Evolutionary conservation across 2,329 filamentous ascomycete species (phyloP).

Genomic region (Aspergillus floridensis): DNA sequence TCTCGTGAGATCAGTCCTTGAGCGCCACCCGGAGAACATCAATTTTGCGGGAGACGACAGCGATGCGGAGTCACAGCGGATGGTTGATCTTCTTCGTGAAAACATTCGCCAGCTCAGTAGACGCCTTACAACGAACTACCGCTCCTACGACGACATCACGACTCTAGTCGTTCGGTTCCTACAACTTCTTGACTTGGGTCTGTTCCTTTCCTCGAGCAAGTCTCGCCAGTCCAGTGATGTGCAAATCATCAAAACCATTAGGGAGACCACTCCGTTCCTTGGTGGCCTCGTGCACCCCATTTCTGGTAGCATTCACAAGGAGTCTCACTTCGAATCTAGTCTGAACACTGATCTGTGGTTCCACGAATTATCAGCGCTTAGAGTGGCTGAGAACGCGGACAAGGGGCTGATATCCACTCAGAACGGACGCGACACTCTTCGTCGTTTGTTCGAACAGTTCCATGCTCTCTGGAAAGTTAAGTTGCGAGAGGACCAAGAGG

Average conservation of each 20-base stretch:
- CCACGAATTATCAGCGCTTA: constrained; percentile 38
- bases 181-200: constrained; percentile 71
- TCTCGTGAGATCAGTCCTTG: constrained; percentile 63
- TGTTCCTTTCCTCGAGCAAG: constrained; percentile 56
- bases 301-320: constrained; percentile 9
- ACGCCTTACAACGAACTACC: constrained; percentile 67
- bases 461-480: constrained; percentile 78
- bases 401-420: constrained; percentile 38
- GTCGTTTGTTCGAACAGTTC: constrained; percentile 67
- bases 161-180: constrained; percentile 75
- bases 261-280: constrained; percentile 40
- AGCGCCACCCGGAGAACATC: constrained; percentile 35
- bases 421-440: constrained; percentile 54
- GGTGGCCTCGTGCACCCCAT: constrained; percentile 28
- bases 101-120: constrained; percentile 68
- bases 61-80: constrained; percentile 25
- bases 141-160: constrained; percentile 81
- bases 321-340: constrained; percentile 17
- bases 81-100: constrained; percentile 46
- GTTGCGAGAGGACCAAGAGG: constrained; percentile 71
- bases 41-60: constrained; percentile 18
- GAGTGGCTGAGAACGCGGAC: constrained; percentile 34
- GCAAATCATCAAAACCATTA: constrained; percentile 30
- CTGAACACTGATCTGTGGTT: constrained; percentile 36
- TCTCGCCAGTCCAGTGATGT: constrained; percentile 15